Percentiles rank a stretch among this genome's conserved stretches.
Evolutionary conservation across 176 grass and related monocot genomes (phyloP).

Genomic region (Carex littledalei): DNA sequence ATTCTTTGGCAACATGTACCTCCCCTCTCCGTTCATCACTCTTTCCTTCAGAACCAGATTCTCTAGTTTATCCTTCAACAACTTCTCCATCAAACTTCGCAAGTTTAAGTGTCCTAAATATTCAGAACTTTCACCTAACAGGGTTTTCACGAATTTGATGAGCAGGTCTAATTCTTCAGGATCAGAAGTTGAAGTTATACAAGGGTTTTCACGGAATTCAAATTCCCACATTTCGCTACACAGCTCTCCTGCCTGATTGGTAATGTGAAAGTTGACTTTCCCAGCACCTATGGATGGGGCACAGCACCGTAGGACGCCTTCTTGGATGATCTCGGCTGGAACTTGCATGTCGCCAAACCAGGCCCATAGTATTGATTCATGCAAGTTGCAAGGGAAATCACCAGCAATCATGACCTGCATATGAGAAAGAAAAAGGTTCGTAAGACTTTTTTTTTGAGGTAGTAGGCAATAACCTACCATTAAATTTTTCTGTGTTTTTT

Average conservation of each 20-base stretch:
- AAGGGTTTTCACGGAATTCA: conserved; percentile 54
- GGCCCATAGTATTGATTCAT: conserved; percentile 30
- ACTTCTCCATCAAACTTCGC: conserved; percentile 49
- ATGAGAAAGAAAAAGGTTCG: background rate
- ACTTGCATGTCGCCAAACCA: conserved; percentile 72
- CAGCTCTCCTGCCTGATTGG: conserved; percentile 41
- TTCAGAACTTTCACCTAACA: conserved; percentile 43
- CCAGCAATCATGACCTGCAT: conserved; percentile 83
- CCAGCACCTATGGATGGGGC: conserved; percentile 48
- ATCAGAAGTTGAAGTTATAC: conserved; percentile 20
- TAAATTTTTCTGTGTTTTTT: background rate
- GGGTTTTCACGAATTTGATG: conserved; percentile 40
- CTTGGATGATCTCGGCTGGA: conserved; percentile 51
- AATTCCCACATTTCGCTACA: conserved; percentile 66
- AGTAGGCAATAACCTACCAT: too few species aligned
- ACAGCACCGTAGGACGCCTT: conserved; percentile 69
- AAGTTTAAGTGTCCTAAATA: conserved; percentile 21
- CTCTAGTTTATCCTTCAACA: conserved; percentile 61
- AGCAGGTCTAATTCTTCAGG: conserved; percentile 45
- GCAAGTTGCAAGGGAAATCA: conserved; percentile 52
- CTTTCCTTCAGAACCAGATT: conserved; percentile 57
- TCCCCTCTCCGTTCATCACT: conserved; percentile 33
- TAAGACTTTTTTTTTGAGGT: too few species aligned
- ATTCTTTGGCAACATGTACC: conserved; percentile 44
- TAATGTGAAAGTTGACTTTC: conserved; percentile 64